Evolutionary conservation across 768 basidiomycete genomes (phyloP).

Genomic region (Trametes sanguinea): DNA sequence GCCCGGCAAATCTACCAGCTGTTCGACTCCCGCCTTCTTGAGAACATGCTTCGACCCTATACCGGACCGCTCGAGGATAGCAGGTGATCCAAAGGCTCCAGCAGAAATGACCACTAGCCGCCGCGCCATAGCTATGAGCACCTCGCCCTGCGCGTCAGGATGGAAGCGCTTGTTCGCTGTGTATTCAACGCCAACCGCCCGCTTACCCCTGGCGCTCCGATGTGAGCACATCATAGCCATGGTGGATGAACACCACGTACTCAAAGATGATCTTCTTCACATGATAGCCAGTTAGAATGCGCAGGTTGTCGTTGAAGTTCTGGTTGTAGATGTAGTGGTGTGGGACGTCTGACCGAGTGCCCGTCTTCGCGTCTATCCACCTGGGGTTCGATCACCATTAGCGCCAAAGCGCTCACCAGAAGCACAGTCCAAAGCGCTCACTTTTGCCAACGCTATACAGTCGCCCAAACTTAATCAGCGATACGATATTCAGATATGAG

Average conservation of each 20-base stretch:
- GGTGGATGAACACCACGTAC: conserved; percentile 27
- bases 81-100: conserved; percentile 48
- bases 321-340: conserved; percentile 42
- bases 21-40: conserved; percentile 32
- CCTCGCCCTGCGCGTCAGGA: conserved; percentile 12
- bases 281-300: conserved; percentile 36
- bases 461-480: neutral
- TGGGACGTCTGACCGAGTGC: conserved; percentile 59
- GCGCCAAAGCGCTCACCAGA: too few species aligned
- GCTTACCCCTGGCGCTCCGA: conserved; percentile 31
- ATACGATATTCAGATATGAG: neutral
- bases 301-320: conserved; percentile 26
- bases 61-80: conserved; percentile 57
- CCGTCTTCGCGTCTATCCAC: conserved; percentile 54
- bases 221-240: neutral
- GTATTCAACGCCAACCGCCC: conserved; percentile 44
- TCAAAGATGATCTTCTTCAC: conserved; percentile 42
- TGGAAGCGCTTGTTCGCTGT: conserved; percentile 31
- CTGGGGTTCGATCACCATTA: conserved; percentile 33
- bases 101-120: conserved; percentile 43
- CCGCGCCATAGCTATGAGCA: conserved; percentile 33
- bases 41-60: conserved; percentile 41
- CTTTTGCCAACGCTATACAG: conserved; percentile 54
- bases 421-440: conserved; percentile 28
- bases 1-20: conserved; percentile 42